Conservation (phyloP, 345 rosid species). For the Lenwebbia sp. region DNA sequence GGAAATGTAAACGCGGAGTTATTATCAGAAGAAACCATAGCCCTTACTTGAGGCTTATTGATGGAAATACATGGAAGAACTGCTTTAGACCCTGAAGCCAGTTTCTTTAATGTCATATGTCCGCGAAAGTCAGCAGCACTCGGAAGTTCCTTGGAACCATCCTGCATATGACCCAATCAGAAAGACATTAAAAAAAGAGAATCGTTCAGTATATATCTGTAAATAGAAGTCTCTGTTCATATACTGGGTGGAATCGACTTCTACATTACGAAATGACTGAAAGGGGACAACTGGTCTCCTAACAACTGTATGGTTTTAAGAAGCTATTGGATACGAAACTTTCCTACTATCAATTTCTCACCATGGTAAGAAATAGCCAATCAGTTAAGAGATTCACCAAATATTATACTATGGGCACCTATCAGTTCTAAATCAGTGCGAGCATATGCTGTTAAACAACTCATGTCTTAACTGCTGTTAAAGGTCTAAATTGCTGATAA, state of each 20-base stretch:
- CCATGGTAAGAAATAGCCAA: background rate
- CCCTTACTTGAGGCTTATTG: conserved; percentile 36
- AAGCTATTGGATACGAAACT: background rate
- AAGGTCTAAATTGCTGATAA: background rate
- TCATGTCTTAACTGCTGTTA: background rate
- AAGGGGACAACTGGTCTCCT: background rate
- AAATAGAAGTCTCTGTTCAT: background rate
- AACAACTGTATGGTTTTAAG: background rate
- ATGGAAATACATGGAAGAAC: conserved; percentile 46
- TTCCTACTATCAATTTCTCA: background rate
- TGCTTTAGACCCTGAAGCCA: conserved; percentile 37
- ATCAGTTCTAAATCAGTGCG: background rate
- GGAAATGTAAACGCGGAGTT: conserved; percentile 63
- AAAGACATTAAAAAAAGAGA: conserved; percentile 1
- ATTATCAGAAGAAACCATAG: conserved; percentile 39
- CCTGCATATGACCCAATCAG: conserved; percentile 23
- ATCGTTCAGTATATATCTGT: background rate
- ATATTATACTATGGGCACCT: background rate
- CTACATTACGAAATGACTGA: background rate
- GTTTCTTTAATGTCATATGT: conserved; percentile 26
- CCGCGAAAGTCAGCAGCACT: conserved; percentile 14
- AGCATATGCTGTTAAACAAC: background rate
- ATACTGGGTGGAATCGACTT: background rate
- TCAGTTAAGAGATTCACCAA: background rate
- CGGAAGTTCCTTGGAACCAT: conserved; percentile 12